A percentile compares a stretch with the other conserved stretches of the same genome.
Conservation (phyloP, 805 yeast genomes). For the Myxozyma sirexii region DNA sequence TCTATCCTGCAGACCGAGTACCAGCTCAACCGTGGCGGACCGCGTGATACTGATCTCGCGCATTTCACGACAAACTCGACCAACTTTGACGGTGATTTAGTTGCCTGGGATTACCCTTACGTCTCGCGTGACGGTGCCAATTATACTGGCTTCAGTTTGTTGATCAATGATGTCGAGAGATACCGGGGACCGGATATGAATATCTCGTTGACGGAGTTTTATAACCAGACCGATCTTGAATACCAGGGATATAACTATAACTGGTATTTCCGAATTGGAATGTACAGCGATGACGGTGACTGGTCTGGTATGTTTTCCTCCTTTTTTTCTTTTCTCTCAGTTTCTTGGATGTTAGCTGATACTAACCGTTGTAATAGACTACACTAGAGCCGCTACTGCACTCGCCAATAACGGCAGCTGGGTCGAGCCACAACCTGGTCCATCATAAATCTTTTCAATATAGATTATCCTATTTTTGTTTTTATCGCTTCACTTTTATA, state of each 20-base stretch:
- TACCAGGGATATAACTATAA: constrained; percentile 29
- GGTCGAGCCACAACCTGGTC: constrained; percentile 31
- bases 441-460: constrained; percentile 20
- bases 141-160: constrained; percentile 59
- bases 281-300: constrained; percentile 32
- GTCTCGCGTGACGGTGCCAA: constrained; percentile 16
- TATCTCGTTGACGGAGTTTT: constrained; percentile 47
- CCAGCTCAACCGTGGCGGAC: constrained; percentile 33
- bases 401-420: constrained; percentile 33
- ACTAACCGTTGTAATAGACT: constrained; percentile 15
- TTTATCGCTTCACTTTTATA: background rate
- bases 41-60: constrained; percentile 32
- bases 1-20: constrained; percentile 76
- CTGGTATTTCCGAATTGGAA: constrained; percentile 34
- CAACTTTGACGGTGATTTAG: constrained; percentile 30
- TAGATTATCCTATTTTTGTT: background rate
- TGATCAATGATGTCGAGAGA: constrained; percentile 78
- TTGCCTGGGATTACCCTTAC: constrained; percentile 32
- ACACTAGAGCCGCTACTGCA: constrained; percentile 33
- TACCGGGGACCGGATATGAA: constrained; percentile 58
- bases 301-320: constrained; percentile 24
- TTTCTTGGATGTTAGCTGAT: background rate
- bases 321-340: background rate
- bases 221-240: constrained; percentile 21
- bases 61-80: constrained; percentile 32